These are phyloP conservation scores for Boletus insuetus DNA, from an alignment of 768 basidiomycete genomes.

Conservation along the genomic window DNA sequence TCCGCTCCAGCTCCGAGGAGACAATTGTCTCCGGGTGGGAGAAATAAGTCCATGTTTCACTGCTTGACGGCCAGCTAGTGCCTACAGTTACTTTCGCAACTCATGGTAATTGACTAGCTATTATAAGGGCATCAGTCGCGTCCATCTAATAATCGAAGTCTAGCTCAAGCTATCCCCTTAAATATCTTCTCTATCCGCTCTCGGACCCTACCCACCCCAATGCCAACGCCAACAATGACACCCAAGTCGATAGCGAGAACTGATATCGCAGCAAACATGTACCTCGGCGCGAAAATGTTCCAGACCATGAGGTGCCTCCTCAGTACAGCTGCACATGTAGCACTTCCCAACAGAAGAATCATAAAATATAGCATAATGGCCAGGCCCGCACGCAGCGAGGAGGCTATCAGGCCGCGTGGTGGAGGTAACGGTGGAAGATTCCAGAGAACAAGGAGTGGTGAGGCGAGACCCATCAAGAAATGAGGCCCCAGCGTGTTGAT, in stretches of 20 bases:
- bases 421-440: slow-evolving; percentile 62
- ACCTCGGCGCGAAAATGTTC: slow-evolving; percentile 97
- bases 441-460: slow-evolving; percentile 79
- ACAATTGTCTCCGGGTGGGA: background rate
- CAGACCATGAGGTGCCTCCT: slow-evolving; percentile 94
- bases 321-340: slow-evolving; percentile 70
- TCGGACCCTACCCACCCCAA: slow-evolving; percentile 22
- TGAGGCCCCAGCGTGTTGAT: slow-evolving; percentile 78
- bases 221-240: slow-evolving; percentile 22
- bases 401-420: slow-evolving; percentile 30
- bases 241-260: slow-evolving; percentile 71
- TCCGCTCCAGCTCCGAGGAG: slow-evolving; percentile 22
- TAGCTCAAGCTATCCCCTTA: slow-evolving; percentile 8
- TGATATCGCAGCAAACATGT: slow-evolving; percentile 72
- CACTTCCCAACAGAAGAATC: slow-evolving; percentile 62
- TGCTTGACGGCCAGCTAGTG: background rate
- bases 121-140: too few relatives aligned
- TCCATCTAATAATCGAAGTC: too few relatives aligned
- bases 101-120: background rate
- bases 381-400: slow-evolving; percentile 52
- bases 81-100: background rate
- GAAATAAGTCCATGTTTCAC: slow-evolving; percentile 6
- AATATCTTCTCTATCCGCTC: slow-evolving; percentile 24
- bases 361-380: slow-evolving; percentile 71
- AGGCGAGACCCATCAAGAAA: slow-evolving; percentile 61